Percentiles rank a stretch among this genome's conserved stretches.
Conservation (phyloP, 805 yeast species). For the Suhomyces kilbournensis region DNA sequence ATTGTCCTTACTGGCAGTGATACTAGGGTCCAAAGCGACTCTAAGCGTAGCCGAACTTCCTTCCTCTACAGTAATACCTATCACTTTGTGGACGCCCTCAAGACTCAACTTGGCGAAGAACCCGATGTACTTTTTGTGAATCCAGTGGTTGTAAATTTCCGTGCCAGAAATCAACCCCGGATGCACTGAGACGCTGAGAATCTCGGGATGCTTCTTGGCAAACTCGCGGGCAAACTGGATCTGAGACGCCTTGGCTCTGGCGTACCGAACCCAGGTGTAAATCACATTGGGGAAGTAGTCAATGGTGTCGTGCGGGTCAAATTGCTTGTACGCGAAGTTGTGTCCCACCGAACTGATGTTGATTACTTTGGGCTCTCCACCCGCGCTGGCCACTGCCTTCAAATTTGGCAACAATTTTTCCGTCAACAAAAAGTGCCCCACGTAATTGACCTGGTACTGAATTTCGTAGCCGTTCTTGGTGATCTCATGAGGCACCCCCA, state of each 20-base stretch:
- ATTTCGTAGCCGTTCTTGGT: slow-evolving; percentile 39
- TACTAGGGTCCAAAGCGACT: slow-evolving; percentile 28
- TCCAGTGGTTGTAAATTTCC: slow-evolving; percentile 30
- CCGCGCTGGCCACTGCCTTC: slow-evolving; percentile 15
- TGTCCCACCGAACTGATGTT: slow-evolving; percentile 35
- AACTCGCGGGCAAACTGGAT: slow-evolving; percentile 30
- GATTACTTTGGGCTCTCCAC: slow-evolving; percentile 28
- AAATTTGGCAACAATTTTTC: slow-evolving; percentile 26
- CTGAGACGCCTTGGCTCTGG: slow-evolving; percentile 30
- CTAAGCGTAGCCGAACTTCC: slow-evolving; percentile 34
- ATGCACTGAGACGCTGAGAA: slow-evolving; percentile 33
- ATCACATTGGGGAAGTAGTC: slow-evolving; percentile 22
- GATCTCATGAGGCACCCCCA: slow-evolving; percentile 36
- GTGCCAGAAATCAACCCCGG: slow-evolving; percentile 39
- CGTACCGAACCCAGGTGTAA: slow-evolving; percentile 35
- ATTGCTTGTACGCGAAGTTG: slow-evolving; percentile 19
- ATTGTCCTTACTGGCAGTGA: slow-evolving; percentile 19
- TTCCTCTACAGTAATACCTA: slow-evolving; percentile 32
- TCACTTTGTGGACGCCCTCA: slow-evolving; percentile 11
- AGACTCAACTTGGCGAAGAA: slow-evolving; percentile 14
- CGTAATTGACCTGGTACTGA: slow-evolving; percentile 41
- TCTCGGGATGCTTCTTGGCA: slow-evolving; percentile 26
- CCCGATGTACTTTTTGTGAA: slow-evolving; percentile 19
- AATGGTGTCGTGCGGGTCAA: slow-evolving; percentile 22
- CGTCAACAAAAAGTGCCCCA: slow-evolving; percentile 34